Base-by-base conservation (phyloP, 148 eudicot genomes). In the Spergularia bocconei region DNA sequence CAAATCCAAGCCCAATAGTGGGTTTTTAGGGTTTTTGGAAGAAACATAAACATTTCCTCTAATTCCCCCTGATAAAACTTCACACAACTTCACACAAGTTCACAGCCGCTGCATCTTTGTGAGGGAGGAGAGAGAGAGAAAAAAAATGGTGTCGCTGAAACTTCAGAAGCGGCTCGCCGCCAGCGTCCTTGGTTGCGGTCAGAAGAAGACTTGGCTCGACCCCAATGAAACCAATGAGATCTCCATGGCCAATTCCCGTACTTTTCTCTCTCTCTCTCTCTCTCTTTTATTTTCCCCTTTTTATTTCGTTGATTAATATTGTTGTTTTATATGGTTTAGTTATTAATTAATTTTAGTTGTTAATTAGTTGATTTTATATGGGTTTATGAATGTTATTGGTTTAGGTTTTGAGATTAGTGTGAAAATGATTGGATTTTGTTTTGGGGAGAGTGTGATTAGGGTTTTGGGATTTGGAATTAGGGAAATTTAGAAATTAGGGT, bases 221-320 rank as follows among this genome's bases (percentile, higher is more conserved):
- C 89, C 89, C 36, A 86, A 86, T 77, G 89, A 86, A 48, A 53
- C 25, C 81, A 81, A 56, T 75, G 90, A 87, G 73, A 87, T 87
- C 77, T 87, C 90, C 78, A 81, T 85, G 85, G 90, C 90, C 56
- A 87, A 87, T 72, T 83, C 88, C 69, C 78, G 90, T 87, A 87
- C 68, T 5, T 59, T 57, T 29, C 25, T 77, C 55, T 20, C 38
- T 71, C 68, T 62, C 67, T 54, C n/a, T 69, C 6, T 63, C 23
- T 48, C 10, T 23, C 52, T 10, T 23, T 11, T 60, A 1, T 47
- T 1, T 13, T 13, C 71, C 6, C 10, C 4, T 48, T 55, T 20
- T 64, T 11, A 3, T 10, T 53, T 3, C 16, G 36, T 29, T 38
- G 48, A 44, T 44, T 44, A 8, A 51, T 48, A 11, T 67, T 47